Base-by-base conservation (phyloP, 208 protist genomes). In the Angomonas desouzai region DNA sequence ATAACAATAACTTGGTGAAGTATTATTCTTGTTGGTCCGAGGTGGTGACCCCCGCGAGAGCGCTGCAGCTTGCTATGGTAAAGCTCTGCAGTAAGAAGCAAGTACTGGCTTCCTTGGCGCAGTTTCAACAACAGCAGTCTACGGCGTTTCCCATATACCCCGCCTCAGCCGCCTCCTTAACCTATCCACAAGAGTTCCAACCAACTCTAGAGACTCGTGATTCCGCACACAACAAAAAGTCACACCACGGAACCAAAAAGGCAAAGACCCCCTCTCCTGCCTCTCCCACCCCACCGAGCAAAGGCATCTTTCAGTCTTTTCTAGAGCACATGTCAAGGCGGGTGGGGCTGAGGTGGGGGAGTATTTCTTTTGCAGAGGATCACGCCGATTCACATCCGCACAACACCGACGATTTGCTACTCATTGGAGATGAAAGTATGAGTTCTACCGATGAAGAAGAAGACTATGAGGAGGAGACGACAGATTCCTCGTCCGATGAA, bases 21-120 rank as follows among this genome's bases (percentile, higher is more conserved):
- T 95, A 95, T 62, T 78, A 93, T 66, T 58, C 80, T 7, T 87
- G 79, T 63, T 95, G 89, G 87, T 87, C 84, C 1, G 85, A 95
- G 73, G 65, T 81, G 10, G 77, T 92, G 32, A 87, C 89, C 4
- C 74, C 83, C 16, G 62, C 58, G 25, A 74, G 85, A 7, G 74
- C 86, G 36, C 73, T 80, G 45, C 84, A 95, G 70, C 77, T 94
- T 29, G 79, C 79, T 4, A 75, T 82, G 27, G 79, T 93, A 33
- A 84, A 82, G 0, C 62, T 93, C 18, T 85, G 76, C 38, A 60
- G 66, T 58, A 57, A 45, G 18, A 56, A 61, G 11, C 73, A 91
- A 64, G 79, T 72, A 9, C 20, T 51, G 9, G 4, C 45, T 23
- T 13, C 45, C 20, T 51, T 51, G 20, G 18, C 4, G 45, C 10